A percentile compares a stretch with the other conserved stretches of the same genome.
phyloP scores from a whole-genome alignment of 257 asterid species.

The Nicotiana noctiflora region DNA sequence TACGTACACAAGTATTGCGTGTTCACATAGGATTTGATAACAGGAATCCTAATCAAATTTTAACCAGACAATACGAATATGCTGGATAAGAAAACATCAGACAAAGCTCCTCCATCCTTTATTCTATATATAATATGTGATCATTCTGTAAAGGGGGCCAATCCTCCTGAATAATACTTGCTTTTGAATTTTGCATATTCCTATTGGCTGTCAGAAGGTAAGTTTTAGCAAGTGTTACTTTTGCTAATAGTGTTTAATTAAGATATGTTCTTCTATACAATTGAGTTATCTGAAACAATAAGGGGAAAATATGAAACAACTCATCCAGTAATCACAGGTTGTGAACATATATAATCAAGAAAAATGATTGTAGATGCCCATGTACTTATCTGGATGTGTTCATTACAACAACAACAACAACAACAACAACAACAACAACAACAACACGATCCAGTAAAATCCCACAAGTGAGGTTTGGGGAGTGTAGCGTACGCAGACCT shows the following conservation, averaged over 20 bases:
- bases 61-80: no score
- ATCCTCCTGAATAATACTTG: constrained; percentile 46
- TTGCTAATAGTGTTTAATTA: not conserved
- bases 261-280: not conserved
- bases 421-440: no score
- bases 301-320: not conserved
- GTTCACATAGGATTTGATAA: no score
- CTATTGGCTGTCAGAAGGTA: constrained; percentile 5
- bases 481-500: no score
- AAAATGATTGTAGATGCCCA: not conserved
- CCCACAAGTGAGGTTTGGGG: no score
- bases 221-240: not conserved
- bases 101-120: no score
- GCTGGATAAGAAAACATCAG: no score
- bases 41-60: no score
- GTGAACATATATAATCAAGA: not conserved
- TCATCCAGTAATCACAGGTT: not conserved
- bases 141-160: no score
- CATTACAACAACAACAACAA: not conserved
- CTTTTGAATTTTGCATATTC: constrained; percentile 38
- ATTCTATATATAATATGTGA: no score
- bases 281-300: not conserved
- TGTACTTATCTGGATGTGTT: not conserved
- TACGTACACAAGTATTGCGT: no score
- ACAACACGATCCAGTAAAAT: no score